A percentile compares a stretch with the other conserved stretches of the same genome.
Evolutionary conservation across 2,329 filamentous ascomycete species (phyloP).

Genomic region (Dothistroma pini): DNA sequence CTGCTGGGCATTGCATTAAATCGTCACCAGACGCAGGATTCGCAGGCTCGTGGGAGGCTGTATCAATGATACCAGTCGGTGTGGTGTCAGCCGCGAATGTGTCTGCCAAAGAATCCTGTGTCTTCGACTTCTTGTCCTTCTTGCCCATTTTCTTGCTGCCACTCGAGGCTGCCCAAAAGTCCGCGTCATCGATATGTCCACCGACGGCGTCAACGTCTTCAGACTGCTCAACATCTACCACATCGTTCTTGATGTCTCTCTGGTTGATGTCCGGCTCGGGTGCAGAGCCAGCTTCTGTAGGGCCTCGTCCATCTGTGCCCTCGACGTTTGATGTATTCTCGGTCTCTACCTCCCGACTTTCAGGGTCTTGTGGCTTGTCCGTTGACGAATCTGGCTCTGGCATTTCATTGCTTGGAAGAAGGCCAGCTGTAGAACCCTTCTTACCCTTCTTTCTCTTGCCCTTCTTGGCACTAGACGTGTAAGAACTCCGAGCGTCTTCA

Average conservation of each 20-base stretch:
- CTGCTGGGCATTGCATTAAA: neutral
- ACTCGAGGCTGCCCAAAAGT: neutral
- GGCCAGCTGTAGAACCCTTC: conserved; percentile 1
- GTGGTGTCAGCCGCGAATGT: too few species aligned
- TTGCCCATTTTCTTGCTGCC: conserved; percentile 22
- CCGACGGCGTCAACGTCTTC: neutral
- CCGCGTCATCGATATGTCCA: neutral
- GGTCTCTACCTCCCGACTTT: neutral
- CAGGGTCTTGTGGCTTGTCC: neutral
- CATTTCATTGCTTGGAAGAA: neutral
- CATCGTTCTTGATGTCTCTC: neutral
- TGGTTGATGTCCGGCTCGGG: neutral
- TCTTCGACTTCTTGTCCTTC: conserved; percentile 3
- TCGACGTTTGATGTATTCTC: neutral
- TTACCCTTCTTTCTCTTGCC: conserved; percentile 27
- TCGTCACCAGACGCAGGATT: neutral
- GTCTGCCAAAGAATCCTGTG: neutral
- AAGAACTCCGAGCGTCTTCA: conserved; percentile 8
- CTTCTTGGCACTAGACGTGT: conserved; percentile 13
- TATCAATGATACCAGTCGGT: neutral
- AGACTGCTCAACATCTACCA: neutral
- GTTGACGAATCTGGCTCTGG: neutral
- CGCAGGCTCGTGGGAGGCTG: neutral
- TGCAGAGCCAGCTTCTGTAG: neutral
- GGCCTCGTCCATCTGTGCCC: neutral